Base-by-base conservation (phyloP, 2,329 filamentous ascomycete genomes). In the Fusarium sp. region DNA sequence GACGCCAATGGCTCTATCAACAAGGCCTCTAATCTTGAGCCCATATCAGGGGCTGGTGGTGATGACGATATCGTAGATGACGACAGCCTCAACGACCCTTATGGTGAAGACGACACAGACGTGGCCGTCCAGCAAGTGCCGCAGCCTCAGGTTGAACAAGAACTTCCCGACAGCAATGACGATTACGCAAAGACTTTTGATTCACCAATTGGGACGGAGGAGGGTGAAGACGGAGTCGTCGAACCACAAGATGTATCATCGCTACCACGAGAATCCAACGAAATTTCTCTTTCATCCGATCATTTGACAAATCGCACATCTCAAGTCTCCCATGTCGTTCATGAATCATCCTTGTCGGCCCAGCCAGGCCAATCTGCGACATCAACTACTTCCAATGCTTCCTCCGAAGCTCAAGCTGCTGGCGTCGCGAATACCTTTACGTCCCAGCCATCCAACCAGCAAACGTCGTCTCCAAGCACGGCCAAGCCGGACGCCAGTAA, bases 151-250 rank as follows among this genome's bases (percentile, higher is more conserved):
- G 77, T 73, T 32, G 79, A 77, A 63, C 78, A 79, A 57, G 79
- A 82, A 39, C 52, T 79, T 26, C 72, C 75, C 60, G 78, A 81
- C 75, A 80, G 79, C 79, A 84, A 82, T 78, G 86, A 87, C 82
- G 85, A 87, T 75, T 86, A 87, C 81, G 84, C 85, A 76, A 87
- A 84, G 78, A 85, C 82, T 42, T 86, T 87, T 83, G 84, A 87
- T 79, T 87, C 87, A 65, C 84, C 85, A 64, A 81, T 82, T 77
- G 82, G 77, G 51, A 75, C 79, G 52, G 80, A 82, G 63, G 79
- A 81, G 69, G 80, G 75, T 70, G 82, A 79, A 68, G 80, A 81
- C 70, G 81, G 79, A 75, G 79, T 81, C 78, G 78, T 78, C 70
- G 73, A 75, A 72, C 77, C 77, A 78, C 81, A 79, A 77, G 79